A percentile compares a stretch with the other conserved stretches of the same genome.
phyloP scores from a whole-genome alignment of 2,329 filamentous ascomycete genomes.

The Exophiala lecanii-corni region DNA sequence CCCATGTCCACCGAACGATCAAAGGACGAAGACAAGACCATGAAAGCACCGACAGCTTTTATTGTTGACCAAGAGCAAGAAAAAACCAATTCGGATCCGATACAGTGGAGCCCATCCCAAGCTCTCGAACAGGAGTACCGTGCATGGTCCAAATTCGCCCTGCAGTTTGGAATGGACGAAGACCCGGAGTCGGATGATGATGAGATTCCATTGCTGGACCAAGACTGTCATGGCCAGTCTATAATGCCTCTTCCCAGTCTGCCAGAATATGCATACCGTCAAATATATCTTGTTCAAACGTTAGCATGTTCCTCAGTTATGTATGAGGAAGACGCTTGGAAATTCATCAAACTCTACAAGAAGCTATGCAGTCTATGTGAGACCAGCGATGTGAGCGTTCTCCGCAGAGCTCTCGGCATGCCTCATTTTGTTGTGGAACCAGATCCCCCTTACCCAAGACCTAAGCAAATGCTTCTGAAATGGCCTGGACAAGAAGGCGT shows the following conservation, averaged over 20 bases:
- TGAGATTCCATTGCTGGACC: not conserved
- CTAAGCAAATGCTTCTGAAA: not conserved
- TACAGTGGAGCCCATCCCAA: not conserved
- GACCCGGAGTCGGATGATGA: not conserved
- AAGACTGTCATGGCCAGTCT: not conserved
- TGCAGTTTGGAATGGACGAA: not conserved
- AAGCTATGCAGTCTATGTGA: not conserved
- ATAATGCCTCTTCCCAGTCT: not conserved
- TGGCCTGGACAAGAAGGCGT: not conserved
- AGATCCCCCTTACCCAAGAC: not conserved
- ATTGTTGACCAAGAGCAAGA: not conserved
- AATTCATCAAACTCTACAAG: constrained; percentile 1
- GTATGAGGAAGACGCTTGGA: not conserved
- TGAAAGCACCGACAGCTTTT: not conserved
- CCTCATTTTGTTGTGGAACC: too few relatives aligned
- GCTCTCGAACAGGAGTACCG: not conserved
- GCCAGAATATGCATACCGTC: not conserved
- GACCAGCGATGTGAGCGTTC: not conserved
- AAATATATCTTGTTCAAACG: not conserved
- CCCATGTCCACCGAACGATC: not conserved
- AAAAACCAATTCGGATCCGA: not conserved
- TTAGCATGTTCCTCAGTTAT: not conserved
- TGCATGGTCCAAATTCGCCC: not conserved
- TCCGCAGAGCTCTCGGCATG: not conserved
- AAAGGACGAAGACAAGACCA: not conserved